These are phyloP conservation scores for Boletus chippewaensis DNA, from an alignment of 1,284 basidiomycete species.

Conservation along the genomic window DNA sequence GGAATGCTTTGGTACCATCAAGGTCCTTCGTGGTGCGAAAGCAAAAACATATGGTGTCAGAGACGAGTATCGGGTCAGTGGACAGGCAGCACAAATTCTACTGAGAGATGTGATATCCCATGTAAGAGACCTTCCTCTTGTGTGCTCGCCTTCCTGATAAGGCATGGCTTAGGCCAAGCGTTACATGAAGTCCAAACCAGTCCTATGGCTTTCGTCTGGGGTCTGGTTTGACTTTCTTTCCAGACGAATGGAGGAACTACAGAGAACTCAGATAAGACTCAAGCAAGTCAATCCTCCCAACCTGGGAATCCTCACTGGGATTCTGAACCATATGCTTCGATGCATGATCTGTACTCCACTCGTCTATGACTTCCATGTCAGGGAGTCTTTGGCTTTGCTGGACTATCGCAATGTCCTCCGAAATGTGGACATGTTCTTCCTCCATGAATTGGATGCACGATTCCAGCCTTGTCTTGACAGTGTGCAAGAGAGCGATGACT, in stretches of 20 bases:
- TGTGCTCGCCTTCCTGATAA: neutral
- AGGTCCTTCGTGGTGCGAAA: neutral
- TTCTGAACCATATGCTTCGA: slow-evolving; percentile 12
- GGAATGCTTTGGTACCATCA: neutral
- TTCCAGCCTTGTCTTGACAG: neutral
- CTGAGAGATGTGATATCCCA: neutral
- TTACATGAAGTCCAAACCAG: slow-evolving; percentile 2
- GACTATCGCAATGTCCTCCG: neutral
- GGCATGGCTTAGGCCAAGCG: neutral
- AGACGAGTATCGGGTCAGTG: slow-evolving; percentile 11
- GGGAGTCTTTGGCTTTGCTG: slow-evolving; percentile 9
- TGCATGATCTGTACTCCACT: neutral
- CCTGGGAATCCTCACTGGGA: slow-evolving; percentile 8
- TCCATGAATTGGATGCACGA: slow-evolving; percentile 6
- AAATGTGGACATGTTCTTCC: slow-evolving; percentile 10
- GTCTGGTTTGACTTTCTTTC: slow-evolving; percentile 7
- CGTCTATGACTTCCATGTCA: slow-evolving; percentile 6
- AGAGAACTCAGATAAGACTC: slow-evolving; percentile 1
- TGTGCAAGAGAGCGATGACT: neutral
- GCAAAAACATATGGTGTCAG: slow-evolving; percentile 5
- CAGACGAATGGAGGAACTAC: neutral
- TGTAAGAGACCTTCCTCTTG: neutral
- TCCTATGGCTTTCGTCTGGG: slow-evolving; percentile 10
- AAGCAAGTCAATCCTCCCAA: slow-evolving; percentile 3
- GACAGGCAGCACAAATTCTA: neutral